These are phyloP conservation scores for Globisporangium irregulare DNA, from an alignment of 352 stramenopile genomes.

Conservation along the genomic window DNA sequence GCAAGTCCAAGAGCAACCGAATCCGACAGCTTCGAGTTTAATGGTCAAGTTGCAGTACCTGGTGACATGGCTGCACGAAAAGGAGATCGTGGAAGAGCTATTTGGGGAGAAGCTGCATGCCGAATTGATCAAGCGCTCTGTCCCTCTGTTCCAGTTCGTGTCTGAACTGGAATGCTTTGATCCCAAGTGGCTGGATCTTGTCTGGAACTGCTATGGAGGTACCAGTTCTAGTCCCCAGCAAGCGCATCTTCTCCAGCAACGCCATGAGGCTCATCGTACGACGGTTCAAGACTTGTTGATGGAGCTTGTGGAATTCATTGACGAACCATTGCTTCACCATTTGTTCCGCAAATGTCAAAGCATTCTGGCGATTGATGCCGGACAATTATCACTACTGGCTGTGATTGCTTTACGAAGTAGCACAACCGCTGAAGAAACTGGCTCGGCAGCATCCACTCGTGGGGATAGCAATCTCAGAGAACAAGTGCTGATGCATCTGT, in stretches of 20 bases:
- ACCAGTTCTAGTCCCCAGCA: constrained; percentile 1
- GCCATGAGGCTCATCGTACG: constrained; percentile 44
- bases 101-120: constrained; percentile 67
- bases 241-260: constrained; percentile 19
- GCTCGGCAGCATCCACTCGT: neutral
- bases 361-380: constrained; percentile 24
- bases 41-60: constrained; percentile 28
- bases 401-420: constrained; percentile 28
- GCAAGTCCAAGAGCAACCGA: constrained; percentile 29
- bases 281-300: constrained; percentile 47
- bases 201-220: constrained; percentile 57
- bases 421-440: neutral
- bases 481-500: constrained; percentile 41
- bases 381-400: constrained; percentile 29
- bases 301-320: constrained; percentile 52
- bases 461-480: constrained; percentile 21
- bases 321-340: constrained; percentile 32
- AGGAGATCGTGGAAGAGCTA: constrained; percentile 43
- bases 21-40: constrained; percentile 26
- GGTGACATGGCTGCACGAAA: constrained; percentile 49
- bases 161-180: constrained; percentile 32
- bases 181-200: constrained; percentile 39
- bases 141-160: constrained; percentile 60
- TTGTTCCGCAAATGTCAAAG: constrained; percentile 27
- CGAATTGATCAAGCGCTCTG: constrained; percentile 61